Evolutionary conservation across 345 rosid species (phyloP).

Genomic region (Sisymbrium irio): DNA sequence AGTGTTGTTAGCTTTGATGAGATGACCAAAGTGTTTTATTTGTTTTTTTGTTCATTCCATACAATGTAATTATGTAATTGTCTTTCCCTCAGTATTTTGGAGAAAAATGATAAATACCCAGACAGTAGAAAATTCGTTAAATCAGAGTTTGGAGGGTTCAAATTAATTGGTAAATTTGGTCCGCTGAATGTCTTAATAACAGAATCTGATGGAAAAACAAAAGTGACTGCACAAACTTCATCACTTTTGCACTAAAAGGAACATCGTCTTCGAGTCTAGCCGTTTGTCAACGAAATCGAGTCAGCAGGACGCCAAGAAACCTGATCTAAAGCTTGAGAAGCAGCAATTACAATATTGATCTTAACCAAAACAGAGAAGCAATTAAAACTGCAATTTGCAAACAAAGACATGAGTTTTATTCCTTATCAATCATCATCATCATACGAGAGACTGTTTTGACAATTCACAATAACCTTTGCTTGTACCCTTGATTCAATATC

Average conservation of each 20-base stretch:
- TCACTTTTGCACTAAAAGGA: background rate
- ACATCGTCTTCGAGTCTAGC: background rate
- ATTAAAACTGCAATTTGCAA: background rate
- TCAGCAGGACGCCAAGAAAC: background rate
- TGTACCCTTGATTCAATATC: slow-evolving; percentile 29
- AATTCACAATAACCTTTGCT: slow-evolving; percentile 17
- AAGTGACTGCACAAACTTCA: too few species aligned
- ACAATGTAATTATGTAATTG: too few species aligned
- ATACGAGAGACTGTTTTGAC: slow-evolving; percentile 20
- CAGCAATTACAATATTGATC: background rate
- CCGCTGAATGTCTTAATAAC: too few species aligned
- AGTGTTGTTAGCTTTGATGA: background rate
- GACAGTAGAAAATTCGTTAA: too few species aligned
- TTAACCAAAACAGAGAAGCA: background rate
- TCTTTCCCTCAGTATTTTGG: too few species aligned
- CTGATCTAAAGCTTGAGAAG: background rate
- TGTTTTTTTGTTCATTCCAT: too few species aligned
- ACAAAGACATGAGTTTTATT: slow-evolving; percentile 26
- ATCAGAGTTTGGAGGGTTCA: background rate
- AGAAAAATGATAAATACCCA: too few species aligned
- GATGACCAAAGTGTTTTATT: too few species aligned
- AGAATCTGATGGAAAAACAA: too few species aligned
- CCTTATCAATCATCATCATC: slow-evolving; percentile 16
- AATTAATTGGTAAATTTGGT: background rate
- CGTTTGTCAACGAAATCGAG: background rate